phyloP scores from a whole-genome alignment of 805 yeast species.

The Myxozyma lipomycoides region DNA sequence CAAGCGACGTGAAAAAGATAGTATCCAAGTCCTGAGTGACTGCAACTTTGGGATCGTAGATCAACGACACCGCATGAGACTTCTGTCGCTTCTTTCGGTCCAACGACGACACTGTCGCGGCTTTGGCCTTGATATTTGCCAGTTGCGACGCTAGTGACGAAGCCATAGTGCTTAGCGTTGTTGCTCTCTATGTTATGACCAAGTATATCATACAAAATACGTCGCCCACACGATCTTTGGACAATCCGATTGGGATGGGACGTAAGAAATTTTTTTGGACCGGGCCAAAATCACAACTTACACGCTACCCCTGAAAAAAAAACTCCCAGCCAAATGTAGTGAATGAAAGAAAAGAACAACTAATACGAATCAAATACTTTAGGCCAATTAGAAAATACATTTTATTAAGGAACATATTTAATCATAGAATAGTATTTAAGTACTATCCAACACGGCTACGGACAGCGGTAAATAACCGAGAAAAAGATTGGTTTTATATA shows the following conservation, averaged over 20 bases:
- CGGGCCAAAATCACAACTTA: background rate
- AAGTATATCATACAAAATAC: background rate
- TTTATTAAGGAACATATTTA: no score
- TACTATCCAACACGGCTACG: no score
- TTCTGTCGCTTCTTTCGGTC: conserved; percentile 74
- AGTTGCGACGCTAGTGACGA: conserved; percentile 79
- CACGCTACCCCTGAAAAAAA: background rate
- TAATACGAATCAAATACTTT: no score
- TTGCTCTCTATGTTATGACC: no score
- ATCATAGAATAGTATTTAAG: no score
- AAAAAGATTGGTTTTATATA: no score
- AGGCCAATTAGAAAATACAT: no score
- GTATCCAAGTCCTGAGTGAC: conserved; percentile 91
- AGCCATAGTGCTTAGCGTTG: conserved; percentile 20
- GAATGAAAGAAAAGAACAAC: no score
- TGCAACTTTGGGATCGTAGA: conserved; percentile 81
- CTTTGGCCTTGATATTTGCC: conserved; percentile 48
- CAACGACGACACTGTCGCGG: conserved; percentile 18
- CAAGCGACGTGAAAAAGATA: conserved; percentile 64
- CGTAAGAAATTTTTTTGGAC: background rate
- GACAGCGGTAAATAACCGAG: no score
- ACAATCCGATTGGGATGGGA: background rate
- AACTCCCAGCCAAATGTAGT: no score
- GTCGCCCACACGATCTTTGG: no score
- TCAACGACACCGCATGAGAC: conserved; percentile 81